These are phyloP conservation scores for Scopulariopsis brevicaulis DNA, from an alignment of 2,329 filamentous ascomycete species.

Conservation along the genomic window DNA sequence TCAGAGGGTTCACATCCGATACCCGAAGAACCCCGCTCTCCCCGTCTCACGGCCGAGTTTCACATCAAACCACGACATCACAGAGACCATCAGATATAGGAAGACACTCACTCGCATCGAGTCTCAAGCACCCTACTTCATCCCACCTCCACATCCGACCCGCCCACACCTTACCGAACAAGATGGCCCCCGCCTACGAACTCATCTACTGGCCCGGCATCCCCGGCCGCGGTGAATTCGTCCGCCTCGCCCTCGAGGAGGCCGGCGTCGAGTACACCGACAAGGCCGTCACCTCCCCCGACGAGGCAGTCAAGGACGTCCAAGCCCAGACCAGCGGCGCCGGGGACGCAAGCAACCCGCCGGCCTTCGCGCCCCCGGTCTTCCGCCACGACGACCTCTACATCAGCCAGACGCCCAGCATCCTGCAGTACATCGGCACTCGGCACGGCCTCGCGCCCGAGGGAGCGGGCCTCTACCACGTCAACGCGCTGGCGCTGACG, in stretches of 20 bases:
- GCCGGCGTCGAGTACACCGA: conserved; percentile 54
- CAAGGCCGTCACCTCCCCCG: conserved; percentile 20
- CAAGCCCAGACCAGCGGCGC: conserved; percentile 29
- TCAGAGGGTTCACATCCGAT: background rate
- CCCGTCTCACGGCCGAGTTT: background rate
- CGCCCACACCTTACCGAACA: background rate
- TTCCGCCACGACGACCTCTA: conserved; percentile 50
- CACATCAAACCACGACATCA: background rate
- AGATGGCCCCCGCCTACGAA: conserved; percentile 33
- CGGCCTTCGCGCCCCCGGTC: conserved; percentile 54
- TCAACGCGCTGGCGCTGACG: conserved; percentile 56
- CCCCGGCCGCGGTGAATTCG: conserved; percentile 63
- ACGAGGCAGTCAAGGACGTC: conserved; percentile 40
- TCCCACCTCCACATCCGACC: background rate
- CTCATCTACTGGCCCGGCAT: conserved; percentile 62
- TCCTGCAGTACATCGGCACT: conserved; percentile 58
- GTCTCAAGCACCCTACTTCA: background rate
- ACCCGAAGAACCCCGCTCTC: background rate
- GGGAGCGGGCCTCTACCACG: conserved; percentile 35
- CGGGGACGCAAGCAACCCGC: conserved; percentile 48
- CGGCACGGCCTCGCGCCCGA: conserved; percentile 42
- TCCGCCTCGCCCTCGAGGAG: conserved; percentile 64
- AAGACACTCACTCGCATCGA: background rate
- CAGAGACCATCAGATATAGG: background rate
- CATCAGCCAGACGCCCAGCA: conserved; percentile 61